Percentiles rank a stretch among this genome's conserved stretches.
phyloP scores from a whole-genome alignment of 805 yeast genomes.

The Wickerhamomyces sydowiorum region DNA sequence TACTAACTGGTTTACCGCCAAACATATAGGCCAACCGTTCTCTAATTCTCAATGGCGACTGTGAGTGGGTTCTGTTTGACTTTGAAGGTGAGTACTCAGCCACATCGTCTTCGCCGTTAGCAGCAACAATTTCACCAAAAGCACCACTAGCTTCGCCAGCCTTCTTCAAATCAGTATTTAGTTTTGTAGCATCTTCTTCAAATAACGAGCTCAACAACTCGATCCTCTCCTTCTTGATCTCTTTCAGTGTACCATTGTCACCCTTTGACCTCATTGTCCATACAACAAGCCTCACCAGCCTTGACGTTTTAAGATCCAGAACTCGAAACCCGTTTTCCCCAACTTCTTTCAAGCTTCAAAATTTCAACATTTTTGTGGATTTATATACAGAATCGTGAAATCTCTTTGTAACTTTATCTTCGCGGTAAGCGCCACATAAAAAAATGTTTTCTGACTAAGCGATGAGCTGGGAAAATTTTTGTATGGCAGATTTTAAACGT shows the following conservation, averaged over 20 bases:
- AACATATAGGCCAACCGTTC: too few relatives aligned
- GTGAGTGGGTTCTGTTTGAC: too few relatives aligned
- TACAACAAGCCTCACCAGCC: background rate
- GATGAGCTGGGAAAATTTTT: background rate
- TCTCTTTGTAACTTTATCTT: too few relatives aligned
- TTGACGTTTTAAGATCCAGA: too few relatives aligned
- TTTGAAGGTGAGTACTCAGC: background rate
- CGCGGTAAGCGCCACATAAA: background rate
- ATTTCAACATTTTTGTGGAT: background rate
- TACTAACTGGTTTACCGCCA: too few relatives aligned
- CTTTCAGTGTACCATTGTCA: too few relatives aligned
- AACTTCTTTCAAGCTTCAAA: too few relatives aligned
- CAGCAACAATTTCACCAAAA: too few relatives aligned
- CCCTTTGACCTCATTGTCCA: background rate
- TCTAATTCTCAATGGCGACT: background rate
- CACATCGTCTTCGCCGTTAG: too few relatives aligned
- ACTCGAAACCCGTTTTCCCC: too few relatives aligned
- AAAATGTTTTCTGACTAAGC: background rate
- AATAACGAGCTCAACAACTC: slow-evolving; percentile 2
- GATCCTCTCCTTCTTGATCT: background rate
- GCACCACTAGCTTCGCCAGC: background rate
- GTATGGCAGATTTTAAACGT: background rate
- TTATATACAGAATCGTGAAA: too few relatives aligned
- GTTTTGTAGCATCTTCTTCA: background rate
- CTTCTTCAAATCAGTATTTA: background rate